Evolutionary conservation across 2,329 filamentous ascomycete genomes (phyloP), one percentile per base, ranked within the genome.

Genomic region (Diplodia intermedia): DNA sequence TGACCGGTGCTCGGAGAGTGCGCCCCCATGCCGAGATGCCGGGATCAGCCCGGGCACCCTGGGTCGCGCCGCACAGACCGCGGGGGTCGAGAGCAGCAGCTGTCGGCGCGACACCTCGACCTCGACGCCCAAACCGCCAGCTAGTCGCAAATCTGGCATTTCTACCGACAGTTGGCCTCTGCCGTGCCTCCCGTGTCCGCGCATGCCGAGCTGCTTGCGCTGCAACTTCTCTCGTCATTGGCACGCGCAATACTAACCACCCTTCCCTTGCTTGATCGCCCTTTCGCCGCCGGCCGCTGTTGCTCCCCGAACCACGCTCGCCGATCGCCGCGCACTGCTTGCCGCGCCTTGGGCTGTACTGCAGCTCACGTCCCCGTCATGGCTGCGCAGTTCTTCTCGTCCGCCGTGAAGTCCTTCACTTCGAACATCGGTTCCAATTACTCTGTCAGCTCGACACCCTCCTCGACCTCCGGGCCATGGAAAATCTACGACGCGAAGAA

Each of bases 401-500:
- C 90, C 70, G 92, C 93, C 72, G 86, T 98, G 78, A 98, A 98
- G 82, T 96, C 94, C 71, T 94, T 98, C 79, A 90, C 90, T 71
- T 94, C 91, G 69, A 97, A 97, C 81, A 98, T 99, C 82, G 90
- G 89, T 69, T 89, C 91, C 77, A 96, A 97, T 82, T 99, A 99
- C 81, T 88, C 91, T 73, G 85, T 98, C 72, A 90, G 92, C 26
- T 85, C 89, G 31, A 88, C 88, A 69, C 87, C 91, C 12, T 90
- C 88, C n/a, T 91, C 93, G 63, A 88, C 88, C 65, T 92, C 94
- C 18, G 95, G 95, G 20, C 92, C 94, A 69, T 99, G 95, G 95
- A 97, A 93, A 83, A 95, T 99, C 75, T 94, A 94, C 85, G 94
- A 97, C 82, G 94, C 92, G 69, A 98, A 97, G 84, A 96, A 96